A percentile compares a stretch with the other conserved stretches of the same genome.
phyloP scores from a whole-genome alignment of 1,284 basidiomycete species.

The Ganoderma sinense region DNA sequence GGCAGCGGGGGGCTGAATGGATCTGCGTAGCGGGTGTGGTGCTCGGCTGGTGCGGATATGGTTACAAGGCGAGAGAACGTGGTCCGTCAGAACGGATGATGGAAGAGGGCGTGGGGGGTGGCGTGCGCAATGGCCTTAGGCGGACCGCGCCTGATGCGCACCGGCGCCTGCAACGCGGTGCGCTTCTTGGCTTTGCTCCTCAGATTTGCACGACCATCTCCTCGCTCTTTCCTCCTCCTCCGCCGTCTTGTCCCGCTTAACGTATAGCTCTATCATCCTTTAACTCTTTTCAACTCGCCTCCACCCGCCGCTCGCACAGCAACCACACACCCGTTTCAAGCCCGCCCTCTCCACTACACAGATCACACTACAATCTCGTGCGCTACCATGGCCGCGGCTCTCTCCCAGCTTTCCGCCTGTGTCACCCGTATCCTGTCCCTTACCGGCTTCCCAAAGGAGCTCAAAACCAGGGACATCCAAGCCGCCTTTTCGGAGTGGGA shows the following conservation, averaged over 20 bases:
- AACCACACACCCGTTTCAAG: slow-evolving; percentile 25
- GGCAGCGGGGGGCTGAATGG: not conserved
- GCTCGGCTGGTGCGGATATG: not conserved
- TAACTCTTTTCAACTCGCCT: slow-evolving; percentile 27
- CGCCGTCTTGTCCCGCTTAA: slow-evolving; percentile 32
- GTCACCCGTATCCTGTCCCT: slow-evolving; percentile 95
- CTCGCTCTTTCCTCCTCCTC: slow-evolving; percentile 41
- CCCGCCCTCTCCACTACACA: slow-evolving; percentile 22
- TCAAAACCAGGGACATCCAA: slow-evolving; percentile 98
- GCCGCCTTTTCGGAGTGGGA: slow-evolving; percentile 92
- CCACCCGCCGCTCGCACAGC: slow-evolving; percentile 32
- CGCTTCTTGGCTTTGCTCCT: slow-evolving; percentile 33
- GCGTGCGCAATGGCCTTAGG: slow-evolving; percentile 13
- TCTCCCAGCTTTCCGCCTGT: slow-evolving; percentile 87
- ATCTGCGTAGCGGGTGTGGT: not conserved
- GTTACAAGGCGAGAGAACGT: not conserved
- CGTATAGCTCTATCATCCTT: slow-evolving; percentile 36
- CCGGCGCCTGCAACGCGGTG: slow-evolving; percentile 30
- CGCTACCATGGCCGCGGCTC: slow-evolving; percentile 56
- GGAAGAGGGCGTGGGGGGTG: slow-evolving; percentile 13
- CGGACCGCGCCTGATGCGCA: slow-evolving; percentile 31
- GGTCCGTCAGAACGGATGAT: slow-evolving; percentile 23
- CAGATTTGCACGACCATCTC: slow-evolving; percentile 41
- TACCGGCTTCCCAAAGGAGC: slow-evolving; percentile 90
- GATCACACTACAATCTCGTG: slow-evolving; percentile 25